Conservation (phyloP, 2,329 filamentous ascomycete species). For the Juglanconis sp. region DNA sequence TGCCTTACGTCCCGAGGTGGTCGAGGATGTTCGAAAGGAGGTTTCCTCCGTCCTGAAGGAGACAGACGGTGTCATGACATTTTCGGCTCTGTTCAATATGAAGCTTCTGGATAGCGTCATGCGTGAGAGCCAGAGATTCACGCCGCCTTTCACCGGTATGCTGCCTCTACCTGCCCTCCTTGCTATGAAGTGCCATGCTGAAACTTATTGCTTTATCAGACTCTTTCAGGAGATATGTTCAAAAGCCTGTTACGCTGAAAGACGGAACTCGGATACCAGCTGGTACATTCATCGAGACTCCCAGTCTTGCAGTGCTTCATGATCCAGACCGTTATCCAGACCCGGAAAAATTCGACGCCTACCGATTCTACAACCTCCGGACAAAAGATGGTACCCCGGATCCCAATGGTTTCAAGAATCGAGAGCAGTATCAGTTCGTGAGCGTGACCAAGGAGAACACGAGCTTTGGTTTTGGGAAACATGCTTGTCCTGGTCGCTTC, state of each 20-base stretch:
- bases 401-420: constrained; percentile 25
- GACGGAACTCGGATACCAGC: constrained; percentile 45
- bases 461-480: constrained; percentile 32
- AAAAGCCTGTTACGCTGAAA: constrained; percentile 45
- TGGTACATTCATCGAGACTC: constrained; percentile 35
- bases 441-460: constrained; percentile 29
- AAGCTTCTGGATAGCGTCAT: constrained; percentile 19
- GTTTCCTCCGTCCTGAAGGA: constrained; percentile 32
- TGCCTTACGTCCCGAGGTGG: constrained; percentile 42
- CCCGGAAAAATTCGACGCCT: constrained; percentile 31
- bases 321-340: constrained; percentile 33
- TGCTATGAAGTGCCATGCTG: neutral
- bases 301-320: constrained; percentile 31
- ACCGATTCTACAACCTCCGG: constrained; percentile 33
- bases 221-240: constrained; percentile 45
- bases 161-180: neutral
- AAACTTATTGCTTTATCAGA: constrained; percentile 10
- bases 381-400: constrained; percentile 21
- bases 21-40: constrained; percentile 47
- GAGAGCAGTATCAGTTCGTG: constrained; percentile 34
- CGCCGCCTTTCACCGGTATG: constrained; percentile 28
- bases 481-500: constrained; percentile 31
- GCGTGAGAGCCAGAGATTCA: constrained; percentile 17
- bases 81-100: constrained; percentile 20
- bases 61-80: constrained; percentile 22